phyloP scores from a whole-genome alignment of 2,329 filamentous ascomycete genomes.

The Fusarium sp. region DNA sequence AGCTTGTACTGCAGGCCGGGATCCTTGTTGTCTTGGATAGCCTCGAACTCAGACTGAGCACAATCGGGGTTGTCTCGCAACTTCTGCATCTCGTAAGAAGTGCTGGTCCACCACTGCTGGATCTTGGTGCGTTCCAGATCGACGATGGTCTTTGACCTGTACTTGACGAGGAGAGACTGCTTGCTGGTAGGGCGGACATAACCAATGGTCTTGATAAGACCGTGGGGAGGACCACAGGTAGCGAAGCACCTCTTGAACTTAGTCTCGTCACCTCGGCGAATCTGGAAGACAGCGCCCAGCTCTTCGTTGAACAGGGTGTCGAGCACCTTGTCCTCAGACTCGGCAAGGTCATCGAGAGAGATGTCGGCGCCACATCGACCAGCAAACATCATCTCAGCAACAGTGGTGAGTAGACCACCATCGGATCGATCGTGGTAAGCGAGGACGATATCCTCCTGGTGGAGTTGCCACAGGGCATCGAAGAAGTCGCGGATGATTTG shows the following conservation, averaged over 20 bases:
- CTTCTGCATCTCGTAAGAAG: conserved; percentile 91
- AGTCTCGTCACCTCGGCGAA: conserved; percentile 84
- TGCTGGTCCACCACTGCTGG: conserved; percentile 89
- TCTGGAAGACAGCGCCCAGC: conserved; percentile 94
- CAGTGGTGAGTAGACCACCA: conserved; percentile 88
- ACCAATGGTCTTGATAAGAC: conserved; percentile 86
- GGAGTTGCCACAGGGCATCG: conserved; percentile 78
- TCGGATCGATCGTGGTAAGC: conserved; percentile 97
- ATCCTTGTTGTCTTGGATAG: conserved; percentile 79
- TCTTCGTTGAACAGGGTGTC: conserved; percentile 95
- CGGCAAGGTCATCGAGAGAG: conserved; percentile 79
- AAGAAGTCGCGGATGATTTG: conserved; percentile 90
- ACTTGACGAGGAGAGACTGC: conserved; percentile 81
- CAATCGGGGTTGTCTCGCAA: conserved; percentile 88
- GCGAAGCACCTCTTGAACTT: conserved; percentile 92
- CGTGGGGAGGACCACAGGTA: conserved; percentile 84
- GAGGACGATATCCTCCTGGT: conserved; percentile 73
- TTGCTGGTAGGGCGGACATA: conserved; percentile 75
- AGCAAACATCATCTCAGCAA: conserved; percentile 98
- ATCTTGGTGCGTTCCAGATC: conserved; percentile 76
- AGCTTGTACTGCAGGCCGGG: conserved; percentile 88
- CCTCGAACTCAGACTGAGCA: conserved; percentile 83
- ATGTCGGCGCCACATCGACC: conserved; percentile 90
- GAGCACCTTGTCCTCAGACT: conserved; percentile 73
- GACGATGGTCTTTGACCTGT: conserved; percentile 75